These are phyloP conservation scores for Umbelopsis vinacea DNA, from an alignment of 192 early-diverging fungal species.

Conservation along the genomic window DNA sequence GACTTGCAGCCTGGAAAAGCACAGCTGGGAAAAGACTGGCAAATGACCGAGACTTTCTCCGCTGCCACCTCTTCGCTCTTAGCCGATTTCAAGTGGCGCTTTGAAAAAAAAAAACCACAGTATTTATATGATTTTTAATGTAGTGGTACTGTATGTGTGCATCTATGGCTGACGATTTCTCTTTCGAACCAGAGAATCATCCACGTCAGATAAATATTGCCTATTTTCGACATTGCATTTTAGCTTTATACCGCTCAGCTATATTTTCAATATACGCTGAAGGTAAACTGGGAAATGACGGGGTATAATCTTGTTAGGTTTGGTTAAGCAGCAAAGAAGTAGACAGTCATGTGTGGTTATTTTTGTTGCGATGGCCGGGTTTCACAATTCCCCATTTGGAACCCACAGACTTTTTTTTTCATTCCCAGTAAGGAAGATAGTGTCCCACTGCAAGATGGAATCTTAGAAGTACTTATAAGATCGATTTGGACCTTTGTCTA, in stretches of 20 bases:
- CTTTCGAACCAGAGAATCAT: too few relatives aligned
- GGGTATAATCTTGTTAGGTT: background rate
- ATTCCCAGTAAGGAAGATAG: slow-evolving; percentile 9
- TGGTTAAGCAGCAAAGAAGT: background rate
- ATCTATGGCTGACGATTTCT: too few relatives aligned
- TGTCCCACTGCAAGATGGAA: background rate
- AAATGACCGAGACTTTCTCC: background rate
- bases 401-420: slow-evolving; percentile 11
- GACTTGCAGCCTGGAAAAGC: background rate
- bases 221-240: background rate
- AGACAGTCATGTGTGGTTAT: background rate
- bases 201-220: too few relatives aligned
- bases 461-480: too few relatives aligned
- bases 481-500: too few relatives aligned
- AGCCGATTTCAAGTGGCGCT: slow-evolving; percentile 20
- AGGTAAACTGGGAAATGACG: background rate
- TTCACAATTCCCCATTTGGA: slow-evolving; percentile 14
- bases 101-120: background rate
- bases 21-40: too few relatives aligned
- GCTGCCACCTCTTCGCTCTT: background rate
- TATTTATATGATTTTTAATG: background rate
- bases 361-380: slow-evolving; percentile 12
- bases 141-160: background rate
- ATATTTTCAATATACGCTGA: too few relatives aligned
- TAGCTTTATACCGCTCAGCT: too few relatives aligned